phyloP scores from a whole-genome alignment of 2,329 filamentous ascomycete genomes.

The Cyphellophora attinorum region DNA sequence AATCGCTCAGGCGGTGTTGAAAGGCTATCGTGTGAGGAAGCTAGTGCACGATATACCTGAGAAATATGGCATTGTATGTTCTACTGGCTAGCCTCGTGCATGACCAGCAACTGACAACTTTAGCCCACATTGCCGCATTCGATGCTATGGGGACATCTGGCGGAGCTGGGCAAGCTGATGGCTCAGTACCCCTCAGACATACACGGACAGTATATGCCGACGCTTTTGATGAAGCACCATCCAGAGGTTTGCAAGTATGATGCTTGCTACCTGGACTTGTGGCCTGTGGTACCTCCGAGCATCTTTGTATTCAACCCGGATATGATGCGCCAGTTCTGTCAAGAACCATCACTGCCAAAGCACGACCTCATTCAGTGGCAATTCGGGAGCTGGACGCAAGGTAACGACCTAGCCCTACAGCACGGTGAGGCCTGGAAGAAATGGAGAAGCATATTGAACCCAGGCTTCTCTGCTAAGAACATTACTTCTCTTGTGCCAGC shows the following conservation, averaged over 20 bases:
- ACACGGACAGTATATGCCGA: constrained; percentile 7
- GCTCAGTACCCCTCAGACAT: constrained; percentile 9
- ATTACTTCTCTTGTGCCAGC: constrained; percentile 15
- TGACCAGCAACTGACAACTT: too few species aligned
- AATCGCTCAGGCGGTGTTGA: too few species aligned
- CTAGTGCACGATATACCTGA: too few species aligned
- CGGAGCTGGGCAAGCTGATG: constrained; percentile 6
- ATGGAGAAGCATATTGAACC: constrained; percentile 20
- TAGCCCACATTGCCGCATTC: constrained; percentile 4
- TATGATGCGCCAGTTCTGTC: constrained; percentile 9
- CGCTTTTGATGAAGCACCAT: constrained; percentile 13
- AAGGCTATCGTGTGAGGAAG: too few species aligned
- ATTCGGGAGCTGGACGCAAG: constrained; percentile 3
- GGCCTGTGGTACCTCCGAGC: constrained; percentile 13
- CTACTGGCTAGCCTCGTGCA: too few species aligned
- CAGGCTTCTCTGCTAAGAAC: constrained; percentile 19
- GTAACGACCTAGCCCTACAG: constrained; percentile 10
- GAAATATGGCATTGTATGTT: too few species aligned
- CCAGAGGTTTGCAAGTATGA: constrained; percentile 5
- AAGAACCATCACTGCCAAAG: constrained; percentile 21
- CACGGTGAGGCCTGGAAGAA: constrained; percentile 20
- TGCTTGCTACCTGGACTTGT: constrained; percentile 15
- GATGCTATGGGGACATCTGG: constrained; percentile 14
- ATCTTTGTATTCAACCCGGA: constrained; percentile 10
- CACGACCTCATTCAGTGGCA: constrained; percentile 15